Evolutionary conservation across 306 rosid genomes (phyloP).

Genomic region (Argentina anserina): DNA sequence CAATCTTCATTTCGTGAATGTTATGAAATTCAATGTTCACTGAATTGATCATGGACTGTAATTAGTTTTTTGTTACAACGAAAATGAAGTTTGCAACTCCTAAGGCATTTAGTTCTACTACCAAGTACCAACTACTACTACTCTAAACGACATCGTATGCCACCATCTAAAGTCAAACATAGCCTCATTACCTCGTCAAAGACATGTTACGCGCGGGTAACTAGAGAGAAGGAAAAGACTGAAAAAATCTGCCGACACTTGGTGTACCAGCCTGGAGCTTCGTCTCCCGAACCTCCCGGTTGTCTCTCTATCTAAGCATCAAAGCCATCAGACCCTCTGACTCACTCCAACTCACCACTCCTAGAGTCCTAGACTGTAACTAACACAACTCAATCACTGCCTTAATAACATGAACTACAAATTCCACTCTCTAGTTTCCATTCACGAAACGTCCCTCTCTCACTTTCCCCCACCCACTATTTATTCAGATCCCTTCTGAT

Average conservation of each 20-base stretch:
- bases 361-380: not conserved
- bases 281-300: slow-evolving; percentile 15
- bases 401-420: not conserved
- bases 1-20: too few species aligned
- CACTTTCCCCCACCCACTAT: not conserved
- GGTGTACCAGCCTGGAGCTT: slow-evolving; percentile 15
- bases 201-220: slow-evolving; percentile 9
- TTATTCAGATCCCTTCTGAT: not conserved
- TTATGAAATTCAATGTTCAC: too few species aligned
- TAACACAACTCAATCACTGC: slow-evolving; percentile 5
- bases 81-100: too few species aligned
- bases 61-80: too few species aligned
- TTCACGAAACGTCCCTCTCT: slow-evolving; percentile 3
- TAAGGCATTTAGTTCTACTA: too few species aligned
- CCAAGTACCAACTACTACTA: too few species aligned
- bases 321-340: not conserved
- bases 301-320: not conserved
- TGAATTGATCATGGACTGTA: too few species aligned
- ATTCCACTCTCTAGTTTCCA: not conserved
- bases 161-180: not conserved
- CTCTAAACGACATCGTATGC: not conserved
- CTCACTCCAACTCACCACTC: slow-evolving; percentile 16
- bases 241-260: slow-evolving; percentile 28
- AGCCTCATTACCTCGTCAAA: not conserved
- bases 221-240: not conserved